These are phyloP conservation scores for Annulohypoxylon maeteangense DNA, from an alignment of 495 filamentous ascomycete species.

Conservation along the genomic window DNA sequence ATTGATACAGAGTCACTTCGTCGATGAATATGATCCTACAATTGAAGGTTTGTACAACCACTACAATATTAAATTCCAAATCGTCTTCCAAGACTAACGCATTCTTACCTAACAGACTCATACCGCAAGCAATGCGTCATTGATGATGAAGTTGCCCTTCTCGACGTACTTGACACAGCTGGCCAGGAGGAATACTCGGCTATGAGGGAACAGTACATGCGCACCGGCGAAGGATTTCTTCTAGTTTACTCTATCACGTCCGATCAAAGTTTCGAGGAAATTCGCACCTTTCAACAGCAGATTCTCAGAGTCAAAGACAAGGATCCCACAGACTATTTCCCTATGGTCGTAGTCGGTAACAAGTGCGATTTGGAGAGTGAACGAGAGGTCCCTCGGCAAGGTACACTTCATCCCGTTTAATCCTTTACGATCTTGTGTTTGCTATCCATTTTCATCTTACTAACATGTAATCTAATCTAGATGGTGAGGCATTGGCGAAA, in stretches of 20 bases:
- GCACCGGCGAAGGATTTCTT: constrained; percentile 97
- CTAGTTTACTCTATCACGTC: constrained; percentile 98
- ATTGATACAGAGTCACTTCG: constrained; percentile 98
- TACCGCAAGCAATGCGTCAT: constrained; percentile 99
- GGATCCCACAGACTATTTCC: constrained; percentile 81
- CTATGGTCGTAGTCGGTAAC: constrained; percentile 99
- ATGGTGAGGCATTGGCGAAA: constrained; percentile 86
- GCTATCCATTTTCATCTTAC: not conserved
- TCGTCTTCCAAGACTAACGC: constrained; percentile 12
- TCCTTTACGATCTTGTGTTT: constrained; percentile 36
- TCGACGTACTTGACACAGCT: constrained; percentile 97
- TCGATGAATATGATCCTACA: constrained; percentile 99
- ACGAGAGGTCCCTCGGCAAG: constrained; percentile 88
- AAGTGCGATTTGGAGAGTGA: constrained; percentile 97
- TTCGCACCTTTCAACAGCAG: constrained; percentile 97
- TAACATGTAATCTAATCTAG: constrained; percentile 58
- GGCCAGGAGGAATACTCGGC: constrained; percentile 99
- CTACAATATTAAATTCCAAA: not conserved
- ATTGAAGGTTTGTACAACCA: constrained; percentile 83
- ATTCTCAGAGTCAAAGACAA: constrained; percentile 98
- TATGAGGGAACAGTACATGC: constrained; percentile 99
- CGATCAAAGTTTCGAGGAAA: constrained; percentile 96
- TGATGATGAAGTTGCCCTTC: constrained; percentile 95
- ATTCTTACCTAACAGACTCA: constrained; percentile 71
- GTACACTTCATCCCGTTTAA: constrained; percentile 60